Base-by-base conservation (phyloP, 2,329 filamentous ascomycete species). In the Talaromyces atroroseus region DNA sequence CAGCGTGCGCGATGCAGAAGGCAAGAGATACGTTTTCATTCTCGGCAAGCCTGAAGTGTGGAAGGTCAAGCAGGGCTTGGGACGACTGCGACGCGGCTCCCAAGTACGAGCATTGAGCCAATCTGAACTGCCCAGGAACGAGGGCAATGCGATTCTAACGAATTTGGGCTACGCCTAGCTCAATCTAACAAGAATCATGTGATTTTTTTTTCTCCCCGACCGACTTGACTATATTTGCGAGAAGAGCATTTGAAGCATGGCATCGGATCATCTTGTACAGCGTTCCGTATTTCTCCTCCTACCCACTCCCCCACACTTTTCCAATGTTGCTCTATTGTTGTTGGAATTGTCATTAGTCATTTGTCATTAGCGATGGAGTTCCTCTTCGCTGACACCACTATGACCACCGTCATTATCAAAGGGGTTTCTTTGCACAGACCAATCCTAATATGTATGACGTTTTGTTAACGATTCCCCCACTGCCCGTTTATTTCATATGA, bases 21-120 rank as follows among this genome's bases (percentile, higher is more conserved):
- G 81, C 59, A 84, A 82, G 64, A 78, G 77, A 62, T 86, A 84
- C 63, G 78, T 84, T 61, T 86, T 86, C 62, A 74, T 86, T 20
- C 68, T 86, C 52, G 76, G 79, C 45, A 77, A 83, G 56, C 76
- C 72, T 16, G 83, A 86, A 65, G 81, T 78, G 38, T 86, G 82
- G 82, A 86, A 86, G 67, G 78, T 86, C 20, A 80, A 79, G 0
- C 71, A 81, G 42, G 83, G 83, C 1, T 68, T 86, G 45, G 76
- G 82, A 65, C 74, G 79, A 24, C 69, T 86, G 59, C 73, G 78
- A 49, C 77, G 79, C 60, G 82, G 83, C 16, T 78, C 76, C 55
- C 78, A 82, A 63, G 81, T 83, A 29, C 71, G 82, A 57, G 74
- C 77, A 26, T 60, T 86, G 63, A 79, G 77, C 16, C 78, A 81